Evolutionary conservation across 2,329 filamentous ascomycete species (phyloP).

Genomic region (Colletotrichum zoysiae): DNA sequence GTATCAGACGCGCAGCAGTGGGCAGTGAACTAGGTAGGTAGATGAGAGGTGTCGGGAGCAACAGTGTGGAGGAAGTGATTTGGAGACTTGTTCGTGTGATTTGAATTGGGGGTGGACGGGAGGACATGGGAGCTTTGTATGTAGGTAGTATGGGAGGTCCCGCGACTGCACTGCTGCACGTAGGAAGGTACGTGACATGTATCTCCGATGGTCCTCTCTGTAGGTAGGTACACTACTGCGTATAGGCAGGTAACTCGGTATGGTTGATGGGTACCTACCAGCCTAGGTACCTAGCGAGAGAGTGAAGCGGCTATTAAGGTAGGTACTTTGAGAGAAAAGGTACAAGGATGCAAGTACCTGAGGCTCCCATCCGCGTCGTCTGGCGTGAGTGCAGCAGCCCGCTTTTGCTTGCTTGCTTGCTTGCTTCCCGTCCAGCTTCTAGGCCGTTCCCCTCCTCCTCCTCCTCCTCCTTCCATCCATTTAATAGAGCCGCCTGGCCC

Average conservation of each 20-base stretch:
- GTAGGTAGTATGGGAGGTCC: slow-evolving; percentile 28
- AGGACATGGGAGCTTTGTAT: slow-evolving; percentile 36
- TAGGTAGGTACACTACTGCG: too few species aligned
- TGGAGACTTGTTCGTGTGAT: slow-evolving; percentile 37
- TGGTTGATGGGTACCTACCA: background rate
- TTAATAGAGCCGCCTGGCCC: background rate
- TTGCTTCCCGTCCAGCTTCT: background rate
- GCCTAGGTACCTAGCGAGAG: too few species aligned
- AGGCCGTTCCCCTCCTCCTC: background rate
- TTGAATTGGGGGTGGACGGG: slow-evolving; percentile 39
- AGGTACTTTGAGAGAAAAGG: slow-evolving; percentile 1
- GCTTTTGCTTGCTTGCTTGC: background rate
- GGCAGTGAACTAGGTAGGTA: background rate
- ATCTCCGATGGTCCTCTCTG: background rate
- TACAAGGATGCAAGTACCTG: slow-evolving; percentile 30
- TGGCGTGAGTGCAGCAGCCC: background rate
- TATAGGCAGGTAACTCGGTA: too few species aligned
- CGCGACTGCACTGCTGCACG: background rate
- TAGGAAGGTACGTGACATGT: background rate
- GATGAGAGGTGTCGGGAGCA: slow-evolving; percentile 2
- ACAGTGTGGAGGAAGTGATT: slow-evolving; percentile 26
- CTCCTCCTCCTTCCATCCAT: background rate
- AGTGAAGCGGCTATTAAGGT: background rate
- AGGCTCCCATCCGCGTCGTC: slow-evolving; percentile 28
- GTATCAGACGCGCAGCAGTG: slow-evolving; percentile 1